phyloP scores from a whole-genome alignment of 2,329 filamentous ascomycete genomes.

The Penicillium sp. region DNA sequence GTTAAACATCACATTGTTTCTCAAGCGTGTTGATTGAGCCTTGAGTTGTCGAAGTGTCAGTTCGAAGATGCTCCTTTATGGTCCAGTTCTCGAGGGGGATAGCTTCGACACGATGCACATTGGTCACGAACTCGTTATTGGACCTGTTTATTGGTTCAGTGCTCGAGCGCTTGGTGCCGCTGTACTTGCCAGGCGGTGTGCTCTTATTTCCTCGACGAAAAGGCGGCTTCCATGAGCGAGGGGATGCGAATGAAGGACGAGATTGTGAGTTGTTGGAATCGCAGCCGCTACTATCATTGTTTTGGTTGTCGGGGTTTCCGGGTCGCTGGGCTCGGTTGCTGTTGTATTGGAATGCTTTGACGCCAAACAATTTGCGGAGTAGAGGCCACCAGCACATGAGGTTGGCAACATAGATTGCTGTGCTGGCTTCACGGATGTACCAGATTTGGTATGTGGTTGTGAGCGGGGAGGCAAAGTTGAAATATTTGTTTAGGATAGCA shows the following conservation, averaged over 20 bases:
- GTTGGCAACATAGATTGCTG: constrained; percentile 48
- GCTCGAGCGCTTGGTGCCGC: constrained; percentile 12
- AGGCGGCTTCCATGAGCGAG: constrained; percentile 8
- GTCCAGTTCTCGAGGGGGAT: constrained; percentile 16
- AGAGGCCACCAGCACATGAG: constrained; percentile 37
- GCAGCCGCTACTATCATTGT: constrained; percentile 18
- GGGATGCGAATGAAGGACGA: constrained; percentile 20
- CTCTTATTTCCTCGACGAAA: constrained; percentile 11
- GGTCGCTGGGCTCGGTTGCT: constrained; percentile 24
- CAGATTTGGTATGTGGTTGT: constrained; percentile 43
- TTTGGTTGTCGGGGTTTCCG: constrained; percentile 10
- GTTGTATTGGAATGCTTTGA: constrained; percentile 29
- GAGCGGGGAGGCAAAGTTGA: constrained; percentile 38
- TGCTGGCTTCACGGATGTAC: constrained; percentile 44
- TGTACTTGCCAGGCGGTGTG: neutral
- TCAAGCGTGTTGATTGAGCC: constrained; percentile 1
- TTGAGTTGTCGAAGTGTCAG: constrained; percentile 5
- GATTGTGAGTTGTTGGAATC: constrained; percentile 19
- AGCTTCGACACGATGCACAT: constrained; percentile 9
- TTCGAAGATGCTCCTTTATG: neutral
- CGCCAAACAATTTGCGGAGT: constrained; percentile 29
- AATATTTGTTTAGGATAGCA: constrained; percentile 51
- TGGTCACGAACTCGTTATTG: constrained; percentile 9
- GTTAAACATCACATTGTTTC: neutral
- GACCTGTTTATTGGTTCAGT: constrained; percentile 19